Conservation (phyloP, 1,139 yeast genomes). For the Magnusiomyces clavatus region DNA sequence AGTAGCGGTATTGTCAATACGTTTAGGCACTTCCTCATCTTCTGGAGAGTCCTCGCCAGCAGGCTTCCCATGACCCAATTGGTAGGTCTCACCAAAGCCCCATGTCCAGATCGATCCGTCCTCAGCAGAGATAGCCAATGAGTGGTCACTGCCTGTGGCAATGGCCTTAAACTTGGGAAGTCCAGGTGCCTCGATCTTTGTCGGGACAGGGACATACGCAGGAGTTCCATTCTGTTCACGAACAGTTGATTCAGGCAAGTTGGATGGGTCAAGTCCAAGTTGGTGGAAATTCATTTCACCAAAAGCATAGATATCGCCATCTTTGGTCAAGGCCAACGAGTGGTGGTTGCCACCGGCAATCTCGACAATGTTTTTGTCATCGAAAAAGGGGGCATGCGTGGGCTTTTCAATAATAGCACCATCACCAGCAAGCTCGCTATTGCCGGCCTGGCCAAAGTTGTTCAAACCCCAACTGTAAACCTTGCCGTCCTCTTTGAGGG, state of each 20-base stretch:
- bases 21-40: constrained; percentile 46
- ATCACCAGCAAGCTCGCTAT: constrained; percentile 57
- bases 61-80: constrained; percentile 82
- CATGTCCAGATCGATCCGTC: constrained; percentile 88
- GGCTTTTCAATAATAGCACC: constrained; percentile 63
- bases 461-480: constrained; percentile 92
- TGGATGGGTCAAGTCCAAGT: constrained; percentile 64
- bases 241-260: constrained; percentile 60
- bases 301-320: constrained; percentile 72
- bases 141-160: constrained; percentile 88
- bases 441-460: constrained; percentile 94
- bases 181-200: constrained; percentile 41
- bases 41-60: constrained; percentile 62
- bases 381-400: constrained; percentile 54
- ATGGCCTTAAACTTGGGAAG: constrained; percentile 55
- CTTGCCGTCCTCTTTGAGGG: constrained; percentile 62
- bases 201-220: constrained; percentile 83
- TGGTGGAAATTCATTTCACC: constrained; percentile 94
- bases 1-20: constrained; percentile 90
- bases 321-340: constrained; percentile 61
- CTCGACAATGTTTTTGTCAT: constrained; percentile 47
- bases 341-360: constrained; percentile 96
- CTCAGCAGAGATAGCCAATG: constrained; percentile 64
- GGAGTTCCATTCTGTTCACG: constrained; percentile 73
- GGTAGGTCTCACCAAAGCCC: constrained; percentile 98